Evolutionary conservation across 2,329 filamentous ascomycete species (phyloP).

Genomic region (Phaeophleospora eucalypticola): DNA sequence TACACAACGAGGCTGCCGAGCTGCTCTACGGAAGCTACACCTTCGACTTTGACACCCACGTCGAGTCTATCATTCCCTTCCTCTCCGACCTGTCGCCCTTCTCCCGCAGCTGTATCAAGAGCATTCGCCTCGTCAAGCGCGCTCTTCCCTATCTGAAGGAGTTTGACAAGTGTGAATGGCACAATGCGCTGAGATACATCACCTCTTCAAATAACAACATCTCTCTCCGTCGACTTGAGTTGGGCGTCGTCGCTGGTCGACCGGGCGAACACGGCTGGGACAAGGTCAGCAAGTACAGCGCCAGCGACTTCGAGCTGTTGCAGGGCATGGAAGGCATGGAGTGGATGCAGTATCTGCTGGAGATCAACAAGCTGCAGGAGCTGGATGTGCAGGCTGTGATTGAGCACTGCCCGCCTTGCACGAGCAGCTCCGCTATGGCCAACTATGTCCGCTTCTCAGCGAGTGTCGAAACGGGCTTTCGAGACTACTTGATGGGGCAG

Average conservation of each 20-base stretch:
- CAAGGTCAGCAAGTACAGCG: slow-evolving; percentile 43
- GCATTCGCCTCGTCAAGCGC: slow-evolving; percentile 54
- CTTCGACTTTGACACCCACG: slow-evolving; percentile 57
- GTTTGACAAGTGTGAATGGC: slow-evolving; percentile 56
- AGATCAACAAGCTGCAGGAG: slow-evolving; percentile 47
- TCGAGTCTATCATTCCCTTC: slow-evolving; percentile 60
- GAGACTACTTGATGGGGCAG: slow-evolving; percentile 46
- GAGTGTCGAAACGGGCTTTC: slow-evolving; percentile 55
- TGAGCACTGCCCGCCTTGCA: slow-evolving; percentile 51
- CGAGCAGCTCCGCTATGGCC: slow-evolving; percentile 51
- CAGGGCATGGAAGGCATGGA: slow-evolving; percentile 49
- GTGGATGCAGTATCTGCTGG: slow-evolving; percentile 55
- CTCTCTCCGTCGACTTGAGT: slow-evolving; percentile 37
- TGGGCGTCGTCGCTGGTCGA: slow-evolving; percentile 55
- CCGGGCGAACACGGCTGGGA: slow-evolving; percentile 48
- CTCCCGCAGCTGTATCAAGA: slow-evolving; percentile 46
- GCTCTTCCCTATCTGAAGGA: slow-evolving; percentile 51
- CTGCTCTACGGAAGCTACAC: slow-evolving; percentile 54
- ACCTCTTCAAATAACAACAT: slow-evolving; percentile 26
- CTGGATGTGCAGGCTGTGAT: slow-evolving; percentile 53
- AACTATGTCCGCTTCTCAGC: slow-evolving; percentile 58
- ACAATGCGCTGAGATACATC: slow-evolving; percentile 49
- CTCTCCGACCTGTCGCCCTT: slow-evolving; percentile 52
- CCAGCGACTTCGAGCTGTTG: slow-evolving; percentile 45
- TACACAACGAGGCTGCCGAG: slow-evolving; percentile 55